Conservation (phyloP, 2,329 filamentous ascomycete genomes). For the Penicillium sp. region DNA sequence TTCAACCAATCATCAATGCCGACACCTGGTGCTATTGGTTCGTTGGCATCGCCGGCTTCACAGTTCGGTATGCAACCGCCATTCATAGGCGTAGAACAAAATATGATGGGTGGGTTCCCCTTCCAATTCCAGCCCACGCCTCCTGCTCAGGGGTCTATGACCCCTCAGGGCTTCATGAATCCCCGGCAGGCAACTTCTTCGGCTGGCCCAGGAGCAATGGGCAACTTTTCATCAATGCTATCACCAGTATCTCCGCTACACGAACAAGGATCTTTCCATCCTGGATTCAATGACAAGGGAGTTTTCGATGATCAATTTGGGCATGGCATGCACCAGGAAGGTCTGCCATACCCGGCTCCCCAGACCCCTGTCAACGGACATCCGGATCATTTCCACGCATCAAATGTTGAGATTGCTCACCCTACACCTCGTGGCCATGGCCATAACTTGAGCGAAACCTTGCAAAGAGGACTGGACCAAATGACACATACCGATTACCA, state of each 20-base stretch:
- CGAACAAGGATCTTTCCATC: constrained; percentile 46
- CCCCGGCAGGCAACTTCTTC: constrained; percentile 57
- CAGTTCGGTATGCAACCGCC: constrained; percentile 59
- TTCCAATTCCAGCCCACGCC: constrained; percentile 64
- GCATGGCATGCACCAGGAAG: constrained; percentile 25
- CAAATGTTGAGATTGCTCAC: constrained; percentile 55
- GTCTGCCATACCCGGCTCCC: constrained; percentile 29
- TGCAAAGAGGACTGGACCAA: constrained; percentile 76
- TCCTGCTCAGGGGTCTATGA: constrained; percentile 45
- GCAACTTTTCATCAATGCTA: constrained; percentile 50
- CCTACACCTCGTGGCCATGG: constrained; percentile 62
- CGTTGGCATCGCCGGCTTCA: constrained; percentile 70
- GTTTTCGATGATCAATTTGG: constrained; percentile 26
- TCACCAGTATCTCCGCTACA: constrained; percentile 66
- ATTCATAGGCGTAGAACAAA: constrained; percentile 57
- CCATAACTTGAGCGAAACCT: constrained; percentile 72
- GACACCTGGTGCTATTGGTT: constrained; percentile 62
- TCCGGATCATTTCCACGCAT: constrained; percentile 43
- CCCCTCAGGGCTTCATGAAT: constrained; percentile 46
- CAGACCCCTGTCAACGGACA: constrained; percentile 33
- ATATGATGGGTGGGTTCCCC: constrained; percentile 66
- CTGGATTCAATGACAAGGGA: constrained; percentile 32
- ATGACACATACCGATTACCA: constrained; percentile 73
- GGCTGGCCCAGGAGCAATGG: constrained; percentile 48
- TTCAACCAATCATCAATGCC: constrained; percentile 56